Evolutionary conservation across 441 rosid genomes (phyloP).

Genomic region (Manihot esculenta): DNA sequence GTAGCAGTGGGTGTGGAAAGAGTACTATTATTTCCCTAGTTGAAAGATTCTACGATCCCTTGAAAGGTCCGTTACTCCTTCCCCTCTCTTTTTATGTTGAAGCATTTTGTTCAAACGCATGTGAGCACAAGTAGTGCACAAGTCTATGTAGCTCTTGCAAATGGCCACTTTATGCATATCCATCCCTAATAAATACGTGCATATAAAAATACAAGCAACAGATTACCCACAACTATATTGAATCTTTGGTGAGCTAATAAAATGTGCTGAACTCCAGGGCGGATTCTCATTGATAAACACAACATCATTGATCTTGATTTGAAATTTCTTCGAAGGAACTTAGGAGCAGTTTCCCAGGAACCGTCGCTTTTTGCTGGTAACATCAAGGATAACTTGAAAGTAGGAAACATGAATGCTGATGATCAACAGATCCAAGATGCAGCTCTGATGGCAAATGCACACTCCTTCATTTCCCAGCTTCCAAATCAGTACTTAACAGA

Average conservation of each 20-base stretch:
- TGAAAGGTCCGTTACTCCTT: constrained; percentile 33
- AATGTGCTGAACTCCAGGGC: constrained; percentile 37
- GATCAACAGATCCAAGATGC: constrained; percentile 51
- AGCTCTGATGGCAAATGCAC: constrained; percentile 60
- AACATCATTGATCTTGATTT: constrained; percentile 58
- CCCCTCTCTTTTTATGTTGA: not conserved
- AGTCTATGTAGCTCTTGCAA: not conserved
- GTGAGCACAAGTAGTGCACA: not conserved
- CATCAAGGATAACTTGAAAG: constrained; percentile 56
- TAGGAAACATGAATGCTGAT: constrained; percentile 55
- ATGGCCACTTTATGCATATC: not conserved
- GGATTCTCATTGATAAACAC: constrained; percentile 46
- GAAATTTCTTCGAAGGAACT: constrained; percentile 48
- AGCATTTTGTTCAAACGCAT: constrained; percentile 1
- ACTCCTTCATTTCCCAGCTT: constrained; percentile 51
- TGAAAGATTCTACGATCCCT: constrained; percentile 65
- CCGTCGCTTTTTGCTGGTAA: constrained; percentile 63
- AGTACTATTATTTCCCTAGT: constrained; percentile 59
- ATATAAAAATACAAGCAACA: not conserved
- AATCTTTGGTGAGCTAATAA: not conserved
- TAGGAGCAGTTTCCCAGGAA: constrained; percentile 66
- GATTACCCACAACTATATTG: not conserved
- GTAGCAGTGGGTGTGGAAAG: constrained; percentile 74
- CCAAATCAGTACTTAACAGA: constrained; percentile 58
- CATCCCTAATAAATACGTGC: not conserved